Evolutionary conservation across 2,329 filamentous ascomycete species (phyloP), one percentile per base, ranked within the genome.

Genomic region (Diaporthe sp.): DNA sequence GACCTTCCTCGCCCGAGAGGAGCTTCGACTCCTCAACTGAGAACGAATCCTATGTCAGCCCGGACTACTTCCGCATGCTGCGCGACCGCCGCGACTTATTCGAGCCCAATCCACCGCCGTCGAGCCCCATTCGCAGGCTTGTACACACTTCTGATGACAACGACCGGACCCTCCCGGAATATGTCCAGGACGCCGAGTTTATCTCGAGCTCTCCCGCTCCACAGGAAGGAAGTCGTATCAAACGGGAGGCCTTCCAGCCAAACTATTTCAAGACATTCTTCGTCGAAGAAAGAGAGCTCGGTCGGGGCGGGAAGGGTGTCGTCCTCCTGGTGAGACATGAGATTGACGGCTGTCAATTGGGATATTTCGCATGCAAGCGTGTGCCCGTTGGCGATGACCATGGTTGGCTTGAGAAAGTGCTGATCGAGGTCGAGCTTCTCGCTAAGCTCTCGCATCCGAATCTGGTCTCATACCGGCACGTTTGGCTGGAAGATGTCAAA

Each of bases 301-400:
- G 97, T 0, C 91, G 93, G 80, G 97, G 97, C 30, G 97, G 97
- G 4, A 98, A 98, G 81, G 97, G 97, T 0, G 95, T 99, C 4
- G 97, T 99, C 2, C 84, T 99, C 61, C 88, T 98, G n/a, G 97
- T 99, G 13, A 92, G 94, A 75, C 97, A 99, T 84, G 89, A 97
- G 78, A 91, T 99, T 74, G 97, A 98, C 82, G 93, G 95, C 30
- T 96, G 97, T 58, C 90, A 92, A 42, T 87, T 99, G 2, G 97
- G 97, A 2, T 90, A 97, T 77, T 99, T 97, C 83, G 97, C 97
- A 17, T 99, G 97, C 87, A 99, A 99, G 84, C 92, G 97, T 60
- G 96, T 99, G 0, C 97, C 97, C 0, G 97, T 99, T 4, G 94
- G 97, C 19, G 94, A 99, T 80, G 95, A 98, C 79, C 96, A 98